Evolutionary conservation across 805 yeast genomes (phyloP), one percentile per base, ranked within the genome.

Genomic region (Saccharomycopsis fermentans): DNA sequence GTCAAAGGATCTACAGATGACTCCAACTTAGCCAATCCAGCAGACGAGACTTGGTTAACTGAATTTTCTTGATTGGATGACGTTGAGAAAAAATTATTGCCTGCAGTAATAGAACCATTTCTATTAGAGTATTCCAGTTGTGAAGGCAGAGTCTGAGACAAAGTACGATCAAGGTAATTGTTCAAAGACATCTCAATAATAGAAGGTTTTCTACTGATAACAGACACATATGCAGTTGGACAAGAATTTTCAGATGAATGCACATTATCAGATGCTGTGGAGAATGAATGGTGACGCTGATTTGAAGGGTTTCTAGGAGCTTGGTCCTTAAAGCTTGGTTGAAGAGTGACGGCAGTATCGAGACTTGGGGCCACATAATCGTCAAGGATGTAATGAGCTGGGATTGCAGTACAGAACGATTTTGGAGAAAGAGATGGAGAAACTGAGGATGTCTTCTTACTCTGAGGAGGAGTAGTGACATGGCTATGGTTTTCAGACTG

Each of bases 291-390:
- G 6, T 9, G 29, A 8, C 24, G 50, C 9, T 21, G 50, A 43
- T 3, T 21, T 21, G 50, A 11, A 16, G 8, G 8, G 8, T 16
- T 21, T 24, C 26, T 27, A 19, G 24, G 50, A 9, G 50, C 50
- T 43, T 43, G 50, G 12, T 43, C 50, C 6, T 21, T 43, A 6
- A 11, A 43, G n/a, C 50, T 43, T 21, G 50, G 50, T 21, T 43
- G 50, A n/a, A 50, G 37, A 50, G 53, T 50, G 6, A 55, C 54
- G 14, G 61, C 62, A 16, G 56, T 17, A 37, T 61, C 63, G 11
- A 61, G 48, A 12, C 50, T 61, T 4, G 63, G 63, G 5, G 61
- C 52, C 14, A 61, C 50, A 34, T 55, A 61, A 48, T 61, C 63
- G n/a, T 61, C 63, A 9, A 61, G 43, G 9, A 39, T 43, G 40